Evolutionary conservation across 768 basidiomycete genomes (phyloP).

Genomic region (Rhodosporidiobolus sp.): DNA sequence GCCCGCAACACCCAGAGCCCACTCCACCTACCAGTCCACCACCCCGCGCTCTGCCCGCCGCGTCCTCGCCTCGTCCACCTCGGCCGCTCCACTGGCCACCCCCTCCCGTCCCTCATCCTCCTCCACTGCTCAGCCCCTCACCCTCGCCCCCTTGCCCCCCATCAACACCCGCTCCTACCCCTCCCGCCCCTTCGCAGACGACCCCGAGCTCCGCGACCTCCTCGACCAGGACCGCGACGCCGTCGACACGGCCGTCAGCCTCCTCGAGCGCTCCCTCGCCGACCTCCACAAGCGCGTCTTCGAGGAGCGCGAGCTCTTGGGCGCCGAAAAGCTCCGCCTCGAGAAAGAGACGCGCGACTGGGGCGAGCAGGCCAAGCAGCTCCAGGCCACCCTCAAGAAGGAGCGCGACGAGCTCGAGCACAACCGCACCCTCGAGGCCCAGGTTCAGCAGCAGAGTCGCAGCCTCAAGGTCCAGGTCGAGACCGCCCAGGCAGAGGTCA

Average conservation of each 20-base stretch:
- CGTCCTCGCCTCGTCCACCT: conserved; percentile 1
- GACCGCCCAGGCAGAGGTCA: conserved; percentile 21
- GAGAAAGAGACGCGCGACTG: conserved; percentile 13
- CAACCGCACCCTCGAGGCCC: conserved; percentile 8
- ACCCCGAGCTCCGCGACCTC: conserved; percentile 13
- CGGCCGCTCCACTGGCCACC: neutral
- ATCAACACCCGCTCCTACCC: conserved; percentile 28
- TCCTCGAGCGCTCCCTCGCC: neutral
- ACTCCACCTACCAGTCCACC: neutral
- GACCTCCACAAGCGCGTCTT: neutral
- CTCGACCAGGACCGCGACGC: conserved; percentile 14
- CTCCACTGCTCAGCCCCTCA: neutral
- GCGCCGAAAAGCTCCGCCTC: conserved; percentile 6
- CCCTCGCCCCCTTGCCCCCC: conserved; percentile 7
- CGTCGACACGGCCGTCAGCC: conserved; percentile 23
- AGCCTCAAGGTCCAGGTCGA: conserved; percentile 26
- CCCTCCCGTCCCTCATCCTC: neutral
- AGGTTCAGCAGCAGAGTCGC: conserved; percentile 1
- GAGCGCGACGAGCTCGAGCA: conserved; percentile 26
- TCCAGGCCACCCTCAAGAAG: conserved; percentile 1
- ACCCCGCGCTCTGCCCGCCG: conserved; percentile 19
- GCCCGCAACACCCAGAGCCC: conserved; percentile 8
- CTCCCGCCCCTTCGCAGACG: conserved; percentile 16
- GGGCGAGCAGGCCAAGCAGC: conserved; percentile 30
- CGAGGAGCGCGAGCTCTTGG: conserved; percentile 18